Evolutionary conservation across 495 filamentous ascomycete species (phyloP), one percentile per base, ranked within the genome.

Genomic region (Amniculicola lignicola): DNA sequence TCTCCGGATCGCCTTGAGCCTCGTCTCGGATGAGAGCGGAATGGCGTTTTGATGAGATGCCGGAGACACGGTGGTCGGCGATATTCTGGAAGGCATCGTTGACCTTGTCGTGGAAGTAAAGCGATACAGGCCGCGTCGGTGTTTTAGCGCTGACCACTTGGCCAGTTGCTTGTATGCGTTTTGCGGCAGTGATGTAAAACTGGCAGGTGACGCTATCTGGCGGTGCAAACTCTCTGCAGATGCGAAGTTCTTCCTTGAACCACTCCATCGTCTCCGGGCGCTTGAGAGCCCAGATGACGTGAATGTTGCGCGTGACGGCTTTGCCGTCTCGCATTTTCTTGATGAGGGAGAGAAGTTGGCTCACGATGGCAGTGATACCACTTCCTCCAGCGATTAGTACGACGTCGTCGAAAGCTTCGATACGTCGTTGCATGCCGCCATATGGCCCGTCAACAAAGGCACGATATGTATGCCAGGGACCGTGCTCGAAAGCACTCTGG

Each of bases 371-470:
- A 1, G 92, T 97, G 69, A 97, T 94, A 23, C 92, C 92, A 66
- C 88, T 94, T 38, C 92, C 92, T 35, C 92, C 92, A 4, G 92
- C 91, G 66, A 97, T 88, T 52, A 97, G 78, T 38, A 96, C 82
- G 27, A 93, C 89, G 19, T 90, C 89, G 55, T 97, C 92, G 65
- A 97, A 97, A 3, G 91, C 87, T 35, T 93, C 88, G 52, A 97
- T 78, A 48, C 93, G 86, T 27, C 93, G 82, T 33, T 88, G 84
- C 87, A 96, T 91, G 19, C 93, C 92, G 35, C 92, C 92, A 51
- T 97, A 97, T 0, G 92, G 92, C 0, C 92, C 92, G 63, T 97
- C 92, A 5, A 97, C 75, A 65, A 91, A 94, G 7, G 90, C 89
- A 12, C 87, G 82, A 68, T 93, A 95, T 4, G 88, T 93, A 59